Conservation (phyloP, 345 rosid genomes). For the Eucalyptus cloeziana region DNA sequence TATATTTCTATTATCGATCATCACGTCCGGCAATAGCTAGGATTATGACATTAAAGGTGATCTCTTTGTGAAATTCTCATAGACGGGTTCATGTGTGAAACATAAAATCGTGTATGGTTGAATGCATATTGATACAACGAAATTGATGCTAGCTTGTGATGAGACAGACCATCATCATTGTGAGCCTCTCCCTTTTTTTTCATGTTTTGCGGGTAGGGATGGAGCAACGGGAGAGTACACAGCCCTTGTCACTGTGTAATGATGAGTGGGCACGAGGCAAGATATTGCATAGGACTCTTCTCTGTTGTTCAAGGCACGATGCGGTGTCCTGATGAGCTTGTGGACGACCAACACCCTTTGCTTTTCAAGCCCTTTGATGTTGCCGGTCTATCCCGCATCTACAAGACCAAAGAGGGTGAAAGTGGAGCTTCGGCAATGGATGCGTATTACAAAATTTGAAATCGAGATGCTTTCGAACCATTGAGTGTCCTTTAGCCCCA, state of each 20-base stretch:
- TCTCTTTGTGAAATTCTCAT: neutral
- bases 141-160: no score
- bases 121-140: neutral
- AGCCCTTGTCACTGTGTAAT: neutral
- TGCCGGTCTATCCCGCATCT: neutral
- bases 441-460: neutral
- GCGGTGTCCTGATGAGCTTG: conserved; percentile 3
- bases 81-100: neutral
- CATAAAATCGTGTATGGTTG: neutral
- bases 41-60: neutral
- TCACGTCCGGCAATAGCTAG: neutral
- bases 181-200: neutral
- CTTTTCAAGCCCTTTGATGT: conserved; percentile 15
- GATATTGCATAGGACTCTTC: conserved; percentile 8
- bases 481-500: neutral
- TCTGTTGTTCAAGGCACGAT: neutral
- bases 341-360: conserved; percentile 17
- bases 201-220: neutral
- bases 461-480: neutral
- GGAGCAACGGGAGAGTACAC: neutral
- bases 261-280: neutral
- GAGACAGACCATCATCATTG: neutral
- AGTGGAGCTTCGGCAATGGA: neutral
- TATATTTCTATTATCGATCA: neutral
- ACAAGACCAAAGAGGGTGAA: neutral